These are phyloP conservation scores for Westerdykella ornata DNA, from an alignment of 2,329 filamentous ascomycete species.

Conservation along the genomic window DNA sequence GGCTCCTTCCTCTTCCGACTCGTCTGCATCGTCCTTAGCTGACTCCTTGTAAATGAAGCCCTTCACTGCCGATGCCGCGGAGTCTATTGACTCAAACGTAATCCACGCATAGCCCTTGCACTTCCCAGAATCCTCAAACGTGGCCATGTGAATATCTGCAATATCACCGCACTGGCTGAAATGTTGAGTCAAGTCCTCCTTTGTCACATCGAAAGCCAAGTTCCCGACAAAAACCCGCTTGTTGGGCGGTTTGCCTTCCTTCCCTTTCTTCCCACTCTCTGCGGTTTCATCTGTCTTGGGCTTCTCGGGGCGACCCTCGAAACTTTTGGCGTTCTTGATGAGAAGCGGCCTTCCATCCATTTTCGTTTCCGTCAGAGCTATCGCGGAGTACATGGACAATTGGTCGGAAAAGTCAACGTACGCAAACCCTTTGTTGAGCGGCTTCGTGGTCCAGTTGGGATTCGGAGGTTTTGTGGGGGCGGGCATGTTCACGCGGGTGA, in stretches of 20 bases:
- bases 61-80: conserved; percentile 68
- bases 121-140: conserved; percentile 93
- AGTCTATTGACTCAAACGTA: conserved; percentile 72
- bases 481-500: conserved; percentile 81
- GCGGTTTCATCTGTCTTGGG: conserved; percentile 38
- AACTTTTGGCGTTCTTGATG: conserved; percentile 88
- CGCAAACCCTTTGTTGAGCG: conserved; percentile 85
- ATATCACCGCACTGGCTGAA: conserved; percentile 81
- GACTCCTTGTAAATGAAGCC: conserved; percentile 69
- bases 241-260: conserved; percentile 55
- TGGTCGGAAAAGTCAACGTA: conserved; percentile 81
- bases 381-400: conserved; percentile 65
- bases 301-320: conserved; percentile 79
- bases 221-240: conserved; percentile 77
- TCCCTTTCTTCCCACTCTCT: conserved; percentile 29
- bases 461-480: conserved; percentile 39
- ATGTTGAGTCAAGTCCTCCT: conserved; percentile 72
- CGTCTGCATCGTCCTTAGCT: conserved; percentile 53
- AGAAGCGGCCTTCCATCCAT: conserved; percentile 70
- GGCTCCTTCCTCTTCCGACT: conserved; percentile 38
- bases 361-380: conserved; percentile 79
- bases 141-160: conserved; percentile 78
- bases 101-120: conserved; percentile 98
- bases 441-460: conserved; percentile 42
- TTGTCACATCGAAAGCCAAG: conserved; percentile 49